These are phyloP conservation scores for Cryphonectria naterciae DNA, from an alignment of 2,329 filamentous ascomycete species.

Conservation along the genomic window DNA sequence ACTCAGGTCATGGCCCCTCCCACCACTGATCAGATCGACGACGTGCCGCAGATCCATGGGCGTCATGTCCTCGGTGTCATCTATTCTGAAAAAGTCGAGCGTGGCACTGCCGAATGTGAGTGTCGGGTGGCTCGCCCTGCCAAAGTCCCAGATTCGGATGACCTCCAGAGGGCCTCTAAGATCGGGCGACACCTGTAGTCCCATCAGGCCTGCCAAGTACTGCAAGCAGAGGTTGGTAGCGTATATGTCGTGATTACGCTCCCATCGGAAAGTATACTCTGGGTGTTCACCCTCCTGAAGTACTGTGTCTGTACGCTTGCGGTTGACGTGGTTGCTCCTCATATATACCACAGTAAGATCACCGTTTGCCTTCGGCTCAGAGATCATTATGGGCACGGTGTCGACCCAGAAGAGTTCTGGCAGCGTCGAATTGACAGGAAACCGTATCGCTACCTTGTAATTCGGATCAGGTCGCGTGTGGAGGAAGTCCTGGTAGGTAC, in stretches of 20 bases:
- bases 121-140: not conserved
- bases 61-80: not conserved
- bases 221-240: not conserved
- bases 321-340: not conserved
- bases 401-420: not conserved
- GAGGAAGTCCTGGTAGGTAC: not conserved
- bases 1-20: not conserved
- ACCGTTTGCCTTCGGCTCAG: not conserved
- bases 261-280: not conserved
- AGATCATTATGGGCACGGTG: not conserved
- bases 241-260: not conserved
- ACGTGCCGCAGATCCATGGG: not conserved
- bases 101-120: not conserved
- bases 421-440: not conserved
- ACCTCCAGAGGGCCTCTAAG: not conserved
- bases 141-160: not conserved
- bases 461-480: not conserved
- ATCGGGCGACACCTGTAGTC: not conserved
- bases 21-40: not conserved
- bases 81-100: not conserved
- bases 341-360: not conserved
- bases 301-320: not conserved
- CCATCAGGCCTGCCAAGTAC: not conserved
- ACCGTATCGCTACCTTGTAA: not conserved
- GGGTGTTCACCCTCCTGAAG: not conserved